A percentile compares a stretch with the other conserved stretches of the same genome.
Evolutionary conservation across 176 grass and related monocot genomes (phyloP).

Genomic region (Phoenix dactylifera): DNA sequence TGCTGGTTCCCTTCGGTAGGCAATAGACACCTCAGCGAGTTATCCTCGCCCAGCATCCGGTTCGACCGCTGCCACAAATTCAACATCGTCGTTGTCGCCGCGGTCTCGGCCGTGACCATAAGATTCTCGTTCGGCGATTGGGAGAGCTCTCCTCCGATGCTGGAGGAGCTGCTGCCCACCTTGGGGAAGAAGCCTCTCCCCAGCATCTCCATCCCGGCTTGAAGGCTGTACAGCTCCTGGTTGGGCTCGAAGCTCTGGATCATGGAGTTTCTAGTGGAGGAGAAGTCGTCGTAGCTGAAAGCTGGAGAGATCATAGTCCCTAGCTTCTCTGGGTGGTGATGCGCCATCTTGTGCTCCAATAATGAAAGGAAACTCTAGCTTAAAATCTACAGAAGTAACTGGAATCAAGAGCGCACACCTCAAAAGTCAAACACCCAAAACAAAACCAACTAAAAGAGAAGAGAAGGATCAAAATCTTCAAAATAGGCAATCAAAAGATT

Average conservation of each 20-base stretch:
- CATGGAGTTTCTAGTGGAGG: slow-evolving; percentile 26
- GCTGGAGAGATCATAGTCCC: not conserved
- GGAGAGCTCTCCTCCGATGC: slow-evolving; percentile 28
- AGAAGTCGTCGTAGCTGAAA: slow-evolving; percentile 48
- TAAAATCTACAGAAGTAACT: no score
- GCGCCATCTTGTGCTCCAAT: no score
- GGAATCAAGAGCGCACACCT: no score
- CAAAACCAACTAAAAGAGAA: no score
- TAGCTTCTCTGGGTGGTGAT: no score
- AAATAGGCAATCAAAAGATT: no score
- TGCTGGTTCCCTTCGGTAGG: not conserved
- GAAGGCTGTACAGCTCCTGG: slow-evolving; percentile 55
- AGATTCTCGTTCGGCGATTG: slow-evolving; percentile 24
- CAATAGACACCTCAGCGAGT: slow-evolving; percentile 9
- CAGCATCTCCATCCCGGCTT: slow-evolving; percentile 58
- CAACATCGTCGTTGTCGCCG: slow-evolving; percentile 38
- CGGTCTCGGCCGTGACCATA: slow-evolving; percentile 22
- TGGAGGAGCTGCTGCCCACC: slow-evolving; percentile 13
- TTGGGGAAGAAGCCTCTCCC: slow-evolving; percentile 32
- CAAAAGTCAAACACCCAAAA: no score
- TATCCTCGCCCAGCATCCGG: slow-evolving; percentile 23
- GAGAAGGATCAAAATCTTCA: no score
- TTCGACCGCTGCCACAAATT: slow-evolving; percentile 32
- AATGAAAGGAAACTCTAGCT: no score
- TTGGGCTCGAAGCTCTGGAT: slow-evolving; percentile 42